phyloP scores from a whole-genome alignment of 2,329 filamentous ascomycete genomes.

The Trichophyton rubrum region DNA sequence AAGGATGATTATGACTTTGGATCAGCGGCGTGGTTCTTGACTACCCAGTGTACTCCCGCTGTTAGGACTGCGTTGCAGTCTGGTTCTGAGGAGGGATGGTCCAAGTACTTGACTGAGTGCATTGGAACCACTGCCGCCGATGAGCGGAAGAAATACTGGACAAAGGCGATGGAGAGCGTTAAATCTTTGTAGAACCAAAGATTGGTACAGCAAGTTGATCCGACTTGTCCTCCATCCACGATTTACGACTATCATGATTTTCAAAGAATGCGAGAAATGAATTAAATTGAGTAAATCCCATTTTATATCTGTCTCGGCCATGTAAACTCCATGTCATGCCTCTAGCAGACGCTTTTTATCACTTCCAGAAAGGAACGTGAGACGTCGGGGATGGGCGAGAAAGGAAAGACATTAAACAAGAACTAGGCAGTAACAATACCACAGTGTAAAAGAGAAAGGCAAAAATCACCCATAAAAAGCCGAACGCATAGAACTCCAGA shows the following conservation, averaged over 20 bases:
- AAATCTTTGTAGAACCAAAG: not conserved
- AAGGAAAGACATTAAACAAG: not conserved
- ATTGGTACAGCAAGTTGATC: not conserved
- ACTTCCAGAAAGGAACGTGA: not conserved
- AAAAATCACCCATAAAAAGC: not conserved
- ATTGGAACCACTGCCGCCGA: conserved; percentile 38
- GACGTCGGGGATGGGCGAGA: not conserved
- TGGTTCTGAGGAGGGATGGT: conserved; percentile 40
- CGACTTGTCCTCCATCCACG: not conserved
- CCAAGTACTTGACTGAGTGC: conserved; percentile 42
- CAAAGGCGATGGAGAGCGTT: conserved; percentile 28
- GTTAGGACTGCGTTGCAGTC: conserved; percentile 34
- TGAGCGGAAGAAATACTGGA: conserved; percentile 40
- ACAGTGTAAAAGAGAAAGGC: not conserved
- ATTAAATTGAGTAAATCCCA: conserved; percentile 1
- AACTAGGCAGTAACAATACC: not conserved
- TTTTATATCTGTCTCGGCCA: not conserved
- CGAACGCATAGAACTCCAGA: not conserved
- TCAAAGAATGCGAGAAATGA: too few species aligned
- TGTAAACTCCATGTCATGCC: conserved; percentile 4
- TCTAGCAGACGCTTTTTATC: conserved; percentile 2
- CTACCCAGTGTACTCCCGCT: conserved; percentile 39
- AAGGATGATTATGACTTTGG: conserved; percentile 43
- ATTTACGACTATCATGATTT: not conserved
- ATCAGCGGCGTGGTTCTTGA: conserved; percentile 50